Base-by-base conservation (phyloP, 2,329 filamentous ascomycete genomes). In the Botrytis pseudocinerea region DNA sequence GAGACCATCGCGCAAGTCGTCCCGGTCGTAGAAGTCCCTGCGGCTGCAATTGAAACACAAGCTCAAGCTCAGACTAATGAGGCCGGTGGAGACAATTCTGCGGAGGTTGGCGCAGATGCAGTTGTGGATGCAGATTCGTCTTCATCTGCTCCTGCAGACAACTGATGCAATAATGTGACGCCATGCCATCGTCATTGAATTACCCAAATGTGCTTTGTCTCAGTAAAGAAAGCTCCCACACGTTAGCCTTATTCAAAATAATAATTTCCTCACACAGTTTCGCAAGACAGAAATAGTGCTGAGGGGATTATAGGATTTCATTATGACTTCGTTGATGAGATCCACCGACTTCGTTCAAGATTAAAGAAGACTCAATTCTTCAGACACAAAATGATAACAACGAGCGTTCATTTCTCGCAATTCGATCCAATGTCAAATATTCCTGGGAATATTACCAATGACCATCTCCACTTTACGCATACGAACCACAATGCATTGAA, bases 21-120 rank as follows among this genome's bases (percentile, higher is more conserved):
- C n/a, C 65, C 65, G 14, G 38, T 57, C 5, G 65, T 69, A 32
- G 38, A 69, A 69, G 38, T 57, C 38, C 48, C 65, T 44, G 32
- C 48, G 12, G 51, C 65, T 57, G 38, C 48, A 42, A 51, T 28
- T 32, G 38, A 69, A 38, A 69, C 65, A 42, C 48, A 57, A 57
- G 35, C 38, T 25, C 65, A 57, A 38, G 38, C 65, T 4, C 65
- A 57, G 38, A 10, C n/a, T 44, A 12, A 25, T 9, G 18, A 69
- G n/a, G 32, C 22, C 7, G 32, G 38, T 63, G 38, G 16, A 20
- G 61, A 44, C 28, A 44, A 25, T 25, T 69, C 65, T 44, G 25
- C 65, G 9, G n/a, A 42, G 9, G 32, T 57, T 42, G n/a, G 38
- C 8, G 64, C 32, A 40, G 64, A 9, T 8, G 32, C 8, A 51